Evolutionary conservation across 2,329 filamentous ascomycete genomes (phyloP), one percentile per base, ranked within the genome.

Genomic region (Diaporthe batatas): DNA sequence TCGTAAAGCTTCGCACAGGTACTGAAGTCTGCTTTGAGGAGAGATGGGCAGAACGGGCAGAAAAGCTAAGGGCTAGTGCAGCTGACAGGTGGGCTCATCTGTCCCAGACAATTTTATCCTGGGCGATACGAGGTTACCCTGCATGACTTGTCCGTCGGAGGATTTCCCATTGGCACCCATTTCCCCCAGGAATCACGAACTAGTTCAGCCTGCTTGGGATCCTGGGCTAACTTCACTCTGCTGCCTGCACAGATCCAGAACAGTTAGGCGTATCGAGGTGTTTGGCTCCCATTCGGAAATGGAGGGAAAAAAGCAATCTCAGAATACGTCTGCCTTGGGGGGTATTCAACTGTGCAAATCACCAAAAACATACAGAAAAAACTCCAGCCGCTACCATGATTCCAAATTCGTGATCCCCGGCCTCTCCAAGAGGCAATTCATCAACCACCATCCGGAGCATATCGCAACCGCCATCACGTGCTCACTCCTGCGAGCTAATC

Each of bases 261-360:
- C 36, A 39, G 36, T 39, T 39, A 16, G 44, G 47, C n/a, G 29
- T 12, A 25, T 34, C n/a, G 25, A 49, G 36, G 10, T n/a, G 7
- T 53, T 23, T 39, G 47, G 32, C 47, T 39, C 25, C 47, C 47
- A 39, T 67, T 36, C 12, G 18, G 18, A 25, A 16, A 11, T 1
- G 6, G 16, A 42, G 39, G 29, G 29, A 16, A 34, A 47, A 25
- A 21, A n/a, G 14, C 62, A 53, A 67, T 67, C 62, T 67, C 32
- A n/a, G 21, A 51, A 67, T 67, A 25, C 51, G 29, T 36, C 62
- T 53, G 44, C 62, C 47, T 67, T 39, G 62, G 25, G 62, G 62
- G 62, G 62, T 67, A 67, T 67, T 47, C 62, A 67, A 47, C 62
- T 67, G 21, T 67, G 53, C 62, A 67, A 67, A 67, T 32, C 62